Conservation (phyloP, 441 rosid species). For the Metrosideros polymorpha region DNA sequence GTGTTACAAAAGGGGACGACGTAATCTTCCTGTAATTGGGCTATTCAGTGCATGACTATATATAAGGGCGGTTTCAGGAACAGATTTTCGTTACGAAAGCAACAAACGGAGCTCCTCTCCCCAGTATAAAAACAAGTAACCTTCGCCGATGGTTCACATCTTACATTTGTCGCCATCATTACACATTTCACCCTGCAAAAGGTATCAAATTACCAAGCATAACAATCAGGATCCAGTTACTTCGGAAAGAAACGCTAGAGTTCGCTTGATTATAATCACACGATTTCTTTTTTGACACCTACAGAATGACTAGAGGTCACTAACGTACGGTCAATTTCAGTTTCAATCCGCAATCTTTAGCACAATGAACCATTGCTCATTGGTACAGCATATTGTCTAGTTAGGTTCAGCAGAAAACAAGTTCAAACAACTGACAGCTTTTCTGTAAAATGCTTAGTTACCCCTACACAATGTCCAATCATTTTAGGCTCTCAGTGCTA, state of each 20-base stretch:
- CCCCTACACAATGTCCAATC: background rate
- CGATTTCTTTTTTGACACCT: background rate
- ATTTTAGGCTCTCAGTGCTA: background rate
- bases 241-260: background rate
- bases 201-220: background rate
- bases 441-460: background rate
- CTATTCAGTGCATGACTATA: background rate
- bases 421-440: background rate
- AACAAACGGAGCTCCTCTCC: background rate
- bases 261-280: background rate
- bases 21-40: background rate
- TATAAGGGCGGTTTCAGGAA: background rate
- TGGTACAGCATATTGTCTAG: background rate
- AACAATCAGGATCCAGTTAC: background rate
- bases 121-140: background rate
- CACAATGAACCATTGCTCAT: background rate
- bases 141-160: slow-evolving; percentile 19
- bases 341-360: background rate
- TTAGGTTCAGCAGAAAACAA: background rate
- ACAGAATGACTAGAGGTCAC: background rate
- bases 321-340: background rate
- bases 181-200: slow-evolving; percentile 52
- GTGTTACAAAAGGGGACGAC: background rate
- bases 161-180: slow-evolving; percentile 40
- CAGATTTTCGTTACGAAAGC: background rate